phyloP scores from a whole-genome alignment of 352 stramenopile genomes.

The Thalassiosira livingstoniorum region DNA sequence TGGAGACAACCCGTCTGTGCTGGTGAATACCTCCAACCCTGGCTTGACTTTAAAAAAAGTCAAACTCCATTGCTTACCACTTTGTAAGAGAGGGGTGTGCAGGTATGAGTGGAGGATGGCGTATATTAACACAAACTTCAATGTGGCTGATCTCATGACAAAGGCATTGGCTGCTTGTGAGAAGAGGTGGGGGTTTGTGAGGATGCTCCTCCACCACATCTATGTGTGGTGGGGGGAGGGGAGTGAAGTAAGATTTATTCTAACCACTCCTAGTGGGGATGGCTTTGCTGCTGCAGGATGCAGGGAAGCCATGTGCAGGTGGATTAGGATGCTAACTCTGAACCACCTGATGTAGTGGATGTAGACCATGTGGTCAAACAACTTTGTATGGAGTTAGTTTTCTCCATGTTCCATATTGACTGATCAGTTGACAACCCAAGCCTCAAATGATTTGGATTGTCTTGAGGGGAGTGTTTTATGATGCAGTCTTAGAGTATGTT shows the following conservation, averaged over 20 bases:
- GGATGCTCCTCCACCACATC: conserved; percentile 6
- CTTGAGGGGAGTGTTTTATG: no score
- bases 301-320: no score
- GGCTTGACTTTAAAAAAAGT: conserved; percentile 59
- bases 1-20: conserved; percentile 64
- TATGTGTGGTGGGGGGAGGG: conserved; percentile 5
- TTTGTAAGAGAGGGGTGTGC: conserved; percentile 45
- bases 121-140: conserved; percentile 32
- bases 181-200: conserved; percentile 1
- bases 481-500: no score
- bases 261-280: neutral
- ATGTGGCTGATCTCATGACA: conserved; percentile 48
- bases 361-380: no score
- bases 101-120: conserved; percentile 20
- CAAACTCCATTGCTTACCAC: conserved; percentile 58
- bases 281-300: no score
- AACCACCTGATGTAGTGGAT: no score
- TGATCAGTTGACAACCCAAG: no score
- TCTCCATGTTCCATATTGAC: no score
- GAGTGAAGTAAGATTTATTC: neutral
- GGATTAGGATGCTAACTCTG: no score
- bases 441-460: no score
- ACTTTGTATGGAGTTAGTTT: no score
- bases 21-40: conserved; percentile 40
- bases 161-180: conserved; percentile 28